Conservation (phyloP, 2,329 filamentous ascomycete genomes). For the Rutstroemia sydowiana region DNA sequence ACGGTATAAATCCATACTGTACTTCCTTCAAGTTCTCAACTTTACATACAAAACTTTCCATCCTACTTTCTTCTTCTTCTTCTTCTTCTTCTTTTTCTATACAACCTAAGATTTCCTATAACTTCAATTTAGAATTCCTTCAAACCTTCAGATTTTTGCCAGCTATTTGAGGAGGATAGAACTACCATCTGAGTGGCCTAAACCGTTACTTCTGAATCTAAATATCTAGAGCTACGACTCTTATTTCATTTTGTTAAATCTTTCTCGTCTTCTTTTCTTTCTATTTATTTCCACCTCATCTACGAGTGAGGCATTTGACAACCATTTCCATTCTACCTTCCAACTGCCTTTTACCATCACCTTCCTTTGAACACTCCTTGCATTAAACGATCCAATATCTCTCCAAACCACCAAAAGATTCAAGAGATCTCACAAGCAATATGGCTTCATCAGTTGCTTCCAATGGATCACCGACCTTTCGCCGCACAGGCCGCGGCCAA, state of each 20-base stretch:
- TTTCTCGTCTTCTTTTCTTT: conserved; percentile 20
- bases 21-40: background rate
- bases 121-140: too few relatives aligned
- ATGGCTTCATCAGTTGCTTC: conserved; percentile 22
- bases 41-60: background rate
- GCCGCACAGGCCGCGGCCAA: conserved; percentile 33
- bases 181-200: conserved; percentile 2
- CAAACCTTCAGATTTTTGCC: too few relatives aligned
- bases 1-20: too few relatives aligned
- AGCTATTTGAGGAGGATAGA: conserved; percentile 9
- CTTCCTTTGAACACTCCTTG: background rate
- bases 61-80: background rate
- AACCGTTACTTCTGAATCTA: conserved; percentile 28
- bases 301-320: conserved; percentile 25
- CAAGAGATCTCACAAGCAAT: conserved; percentile 34
- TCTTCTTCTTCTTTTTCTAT: background rate
- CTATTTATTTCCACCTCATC: conserved; percentile 22
- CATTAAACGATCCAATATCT: too few relatives aligned
- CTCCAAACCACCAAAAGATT: conserved; percentile 7
- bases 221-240: conserved; percentile 26
- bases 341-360: conserved; percentile 12
- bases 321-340: conserved; percentile 15
- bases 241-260: conserved; percentile 25
- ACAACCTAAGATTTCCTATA: background rate
- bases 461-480: conserved; percentile 37